A percentile compares a stretch with the other conserved stretches of the same genome.
Evolutionary conservation across 805 yeast species (phyloP).

Genomic region (Lipomyces starkeyi): DNA sequence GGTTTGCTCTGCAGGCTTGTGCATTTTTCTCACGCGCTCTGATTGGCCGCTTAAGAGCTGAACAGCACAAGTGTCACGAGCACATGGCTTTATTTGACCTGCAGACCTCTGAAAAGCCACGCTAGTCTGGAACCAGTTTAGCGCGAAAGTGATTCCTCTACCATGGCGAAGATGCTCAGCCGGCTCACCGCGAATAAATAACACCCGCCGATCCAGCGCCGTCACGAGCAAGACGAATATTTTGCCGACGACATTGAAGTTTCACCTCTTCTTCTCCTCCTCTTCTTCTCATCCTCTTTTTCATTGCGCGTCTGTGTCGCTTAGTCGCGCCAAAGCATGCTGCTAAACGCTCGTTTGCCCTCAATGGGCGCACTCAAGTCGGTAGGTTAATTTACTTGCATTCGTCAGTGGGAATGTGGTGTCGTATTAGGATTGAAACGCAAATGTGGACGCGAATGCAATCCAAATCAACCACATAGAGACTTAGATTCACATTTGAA

Average conservation of each 20-base stretch:
- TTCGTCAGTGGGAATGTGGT: no score
- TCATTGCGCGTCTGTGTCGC: neutral
- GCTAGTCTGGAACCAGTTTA: slow-evolving; percentile 10
- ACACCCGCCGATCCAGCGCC: slow-evolving; percentile 9
- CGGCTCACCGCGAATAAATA: slow-evolving; percentile 9
- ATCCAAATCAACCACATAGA: neutral
- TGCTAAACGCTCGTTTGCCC: slow-evolving; percentile 29
- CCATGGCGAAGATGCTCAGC: neutral
- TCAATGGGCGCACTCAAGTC: slow-evolving; percentile 29
- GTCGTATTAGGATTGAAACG: neutral
- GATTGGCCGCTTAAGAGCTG: slow-evolving; percentile 13
- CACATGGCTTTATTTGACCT: slow-evolving; percentile 24
- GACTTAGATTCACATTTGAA: neutral
- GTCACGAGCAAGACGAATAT: neutral
- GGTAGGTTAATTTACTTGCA: slow-evolving; percentile 16
- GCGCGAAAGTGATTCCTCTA: neutral
- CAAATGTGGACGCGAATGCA: neutral
- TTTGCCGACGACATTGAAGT: slow-evolving; percentile 2
- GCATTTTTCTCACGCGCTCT: slow-evolving; percentile 9
- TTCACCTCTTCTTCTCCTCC: neutral
- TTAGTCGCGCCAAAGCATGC: slow-evolving; percentile 9
- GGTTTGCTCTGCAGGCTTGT: neutral
- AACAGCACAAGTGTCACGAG: slow-evolving; percentile 12
- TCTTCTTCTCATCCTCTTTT: slow-evolving; percentile 4
- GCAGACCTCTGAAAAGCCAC: slow-evolving; percentile 15